Evolutionary conservation across 2,329 filamentous ascomycete species (phyloP), one percentile per base, ranked within the genome.

Genomic region (Colletotrichum liaoningense): DNA sequence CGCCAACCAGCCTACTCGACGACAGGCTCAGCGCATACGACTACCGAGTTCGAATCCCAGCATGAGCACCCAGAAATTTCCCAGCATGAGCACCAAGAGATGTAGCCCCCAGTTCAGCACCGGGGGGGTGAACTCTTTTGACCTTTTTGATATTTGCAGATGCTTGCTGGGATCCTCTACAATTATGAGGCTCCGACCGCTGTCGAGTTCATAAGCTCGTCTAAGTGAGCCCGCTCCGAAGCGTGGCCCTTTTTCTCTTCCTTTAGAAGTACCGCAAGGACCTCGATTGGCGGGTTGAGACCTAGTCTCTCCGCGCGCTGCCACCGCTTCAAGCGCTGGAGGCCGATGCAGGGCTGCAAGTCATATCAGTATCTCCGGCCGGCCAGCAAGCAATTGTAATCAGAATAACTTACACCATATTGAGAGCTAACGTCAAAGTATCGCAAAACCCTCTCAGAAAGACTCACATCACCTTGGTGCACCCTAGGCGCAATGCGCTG

Each of bases 361-460:
- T 24, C 33, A 9, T 60, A 70, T 69, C 56, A 73, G 30, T 26
- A 57, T 56, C 16, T 57, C n/a, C 12, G 19, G 11, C n/a, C 12
- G 19, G 11, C 14, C 9, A 24, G 22, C 5, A 56, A 26, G 6
- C 5, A 62, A 12, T 4, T 38, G 6, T 4, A 11, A 4, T n/a
- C 3, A 22, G 12, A 5, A n/a, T 5, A 28, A 91, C 94, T 86
- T 90, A 97, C 95, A 69, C 97, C 97, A 81, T 94, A 99, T 79
- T 98, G 94, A 73, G 90, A 94, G 79, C 93, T 97, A 76, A 97
- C 93, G 81, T 99, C 97, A 83, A 97, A 99, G 81, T 98, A 94
- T 75, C 96, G 88, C 78, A 98, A 83, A 30, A 98, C 91, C 86
- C 96, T 98, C 87, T 98, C 95, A 69, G 93, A 88, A 58, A 93